Base-by-base conservation (phyloP, 2,329 filamentous ascomycete genomes). In the Magnaporthiopsis poae region DNA sequence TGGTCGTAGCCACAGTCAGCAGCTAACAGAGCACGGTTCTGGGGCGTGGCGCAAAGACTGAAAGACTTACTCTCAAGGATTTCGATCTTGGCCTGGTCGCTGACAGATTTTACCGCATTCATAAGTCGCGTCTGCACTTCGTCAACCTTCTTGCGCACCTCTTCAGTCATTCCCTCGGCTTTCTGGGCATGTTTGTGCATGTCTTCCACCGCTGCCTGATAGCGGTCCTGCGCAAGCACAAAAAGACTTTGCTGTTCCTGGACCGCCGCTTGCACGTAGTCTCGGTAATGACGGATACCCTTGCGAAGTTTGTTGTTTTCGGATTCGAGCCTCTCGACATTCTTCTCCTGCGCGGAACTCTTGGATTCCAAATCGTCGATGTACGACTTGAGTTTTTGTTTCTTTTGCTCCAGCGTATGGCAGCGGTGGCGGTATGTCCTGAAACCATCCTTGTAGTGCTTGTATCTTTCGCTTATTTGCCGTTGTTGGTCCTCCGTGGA, bases 161-260 rank as follows among this genome's bases (percentile, higher is more conserved):
- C 36, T 60, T 75, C 74, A 12, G 68, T 65, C 15, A 69, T 33
- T 15, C 35, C 36, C n/a, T 68, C 68, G 2, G 73, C 72, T 13
- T 68, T 68, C 2, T 70, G 65, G 35, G 73, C 73, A 29, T 79
- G 75, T 12, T 73, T 69, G 25, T 72, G 73, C 5, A 82, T 66
- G 33, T 79, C 70, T 1, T 73, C 68, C 13, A 77, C 74, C 0
- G 75, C 70, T 2, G 77, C 68, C 21, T 78, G 68, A 65, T 76
- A 78, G 60, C 73, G 73, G 1, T 73, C 65, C 60, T 73, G 75
- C 11, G 75, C 74, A 59, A 73, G 72, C 3, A 68, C 71, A 69
- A 76, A 82, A 1, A 84, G 73, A 5, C 71, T 71, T 66, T 83
- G 80, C 35, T 84, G 82, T 67, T 84, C 81, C 1, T 70, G 68